Percentiles rank a stretch among this genome's conserved stretches.
Evolutionary conservation across 2,329 filamentous ascomycete genomes (phyloP).

Genomic region (Ophiocordyceps polyrhachis-furcata): DNA sequence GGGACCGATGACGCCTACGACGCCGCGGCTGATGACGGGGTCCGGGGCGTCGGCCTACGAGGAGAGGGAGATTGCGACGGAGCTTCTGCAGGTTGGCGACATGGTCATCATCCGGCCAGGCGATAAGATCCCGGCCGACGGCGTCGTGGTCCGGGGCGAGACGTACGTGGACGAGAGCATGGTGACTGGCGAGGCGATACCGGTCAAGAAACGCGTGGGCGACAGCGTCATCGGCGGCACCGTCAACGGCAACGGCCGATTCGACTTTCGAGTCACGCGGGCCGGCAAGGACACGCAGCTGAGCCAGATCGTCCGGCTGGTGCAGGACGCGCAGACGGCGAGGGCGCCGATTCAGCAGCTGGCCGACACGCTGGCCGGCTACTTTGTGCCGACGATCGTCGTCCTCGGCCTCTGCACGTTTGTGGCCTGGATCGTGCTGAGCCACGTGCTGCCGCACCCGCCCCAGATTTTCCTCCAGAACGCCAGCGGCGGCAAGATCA

Average conservation of each 20-base stretch:
- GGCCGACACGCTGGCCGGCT: slow-evolving; percentile 78
- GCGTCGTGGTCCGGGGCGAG: slow-evolving; percentile 68
- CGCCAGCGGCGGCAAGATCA: slow-evolving; percentile 72
- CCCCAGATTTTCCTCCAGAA: slow-evolving; percentile 71
- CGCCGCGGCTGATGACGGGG: slow-evolving; percentile 11
- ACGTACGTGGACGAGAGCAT: slow-evolving; percentile 95
- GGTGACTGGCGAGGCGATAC: slow-evolving; percentile 95
- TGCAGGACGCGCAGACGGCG: slow-evolving; percentile 90
- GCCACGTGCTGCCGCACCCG: slow-evolving; percentile 67
- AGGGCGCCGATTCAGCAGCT: slow-evolving; percentile 87
- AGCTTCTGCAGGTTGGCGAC: slow-evolving; percentile 84
- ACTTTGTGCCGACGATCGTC: slow-evolving; percentile 84
- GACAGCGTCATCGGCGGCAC: slow-evolving; percentile 76
- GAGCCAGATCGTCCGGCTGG: slow-evolving; percentile 95
- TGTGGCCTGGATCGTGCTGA: slow-evolving; percentile 82
- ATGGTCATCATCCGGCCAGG: slow-evolving; percentile 84
- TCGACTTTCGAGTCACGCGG: slow-evolving; percentile 83
- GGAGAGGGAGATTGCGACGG: slow-evolving; percentile 75
- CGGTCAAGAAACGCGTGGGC: slow-evolving; percentile 73
- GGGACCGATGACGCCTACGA: slow-evolving; percentile 21
- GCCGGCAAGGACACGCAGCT: slow-evolving; percentile 91
- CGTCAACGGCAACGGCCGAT: slow-evolving; percentile 78
- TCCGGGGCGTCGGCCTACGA: slow-evolving; percentile 46
- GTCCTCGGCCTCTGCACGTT: slow-evolving; percentile 73
- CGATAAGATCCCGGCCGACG: slow-evolving; percentile 93